These are phyloP conservation scores for Myxozyma neglecta DNA, from an alignment of 805 yeast genomes.

Conservation along the genomic window DNA sequence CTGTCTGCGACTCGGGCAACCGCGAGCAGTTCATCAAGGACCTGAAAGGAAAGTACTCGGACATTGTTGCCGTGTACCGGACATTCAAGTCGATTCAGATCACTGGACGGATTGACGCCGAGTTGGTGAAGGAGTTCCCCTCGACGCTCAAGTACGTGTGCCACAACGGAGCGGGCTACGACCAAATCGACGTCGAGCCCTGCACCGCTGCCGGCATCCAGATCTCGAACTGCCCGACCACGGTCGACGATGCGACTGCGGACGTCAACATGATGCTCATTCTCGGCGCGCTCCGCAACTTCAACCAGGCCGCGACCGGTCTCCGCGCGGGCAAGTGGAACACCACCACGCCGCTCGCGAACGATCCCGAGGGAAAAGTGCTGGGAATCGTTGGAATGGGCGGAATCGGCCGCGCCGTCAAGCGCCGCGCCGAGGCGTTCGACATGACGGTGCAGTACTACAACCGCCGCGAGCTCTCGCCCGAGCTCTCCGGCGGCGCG, in stretches of 20 bases:
- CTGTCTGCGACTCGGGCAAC: constrained; percentile 28
- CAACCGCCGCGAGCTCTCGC: constrained; percentile 60
- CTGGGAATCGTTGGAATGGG: constrained; percentile 88
- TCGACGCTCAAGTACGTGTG: constrained; percentile 51
- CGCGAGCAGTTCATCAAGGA: constrained; percentile 47
- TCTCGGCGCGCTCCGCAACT: constrained; percentile 66
- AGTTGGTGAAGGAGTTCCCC: constrained; percentile 58
- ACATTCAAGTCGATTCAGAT: constrained; percentile 53
- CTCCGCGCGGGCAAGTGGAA: constrained; percentile 65
- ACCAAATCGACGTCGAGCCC: constrained; percentile 61
- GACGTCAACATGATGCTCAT: constrained; percentile 65
- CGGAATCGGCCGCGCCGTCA: constrained; percentile 81
- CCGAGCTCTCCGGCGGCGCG: constrained; percentile 67
- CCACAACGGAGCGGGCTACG: constrained; percentile 74
- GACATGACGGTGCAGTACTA: constrained; percentile 76
- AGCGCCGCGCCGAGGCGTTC: constrained; percentile 70
- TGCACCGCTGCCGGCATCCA: constrained; percentile 56
- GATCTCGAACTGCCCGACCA: constrained; percentile 62
- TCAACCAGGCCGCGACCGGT: constrained; percentile 57
- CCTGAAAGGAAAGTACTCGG: constrained; percentile 46
- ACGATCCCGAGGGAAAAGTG: constrained; percentile 71
- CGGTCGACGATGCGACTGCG: constrained; percentile 72
- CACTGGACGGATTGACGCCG: constrained; percentile 68
- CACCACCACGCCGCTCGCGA: constrained; percentile 60
- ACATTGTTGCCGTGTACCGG: constrained; percentile 49